Percentiles rank a stretch among this genome's conserved stretches.
Conservation (phyloP, 2,329 filamentous ascomycete species). For the Pseudopyricularia cyperi region DNA sequence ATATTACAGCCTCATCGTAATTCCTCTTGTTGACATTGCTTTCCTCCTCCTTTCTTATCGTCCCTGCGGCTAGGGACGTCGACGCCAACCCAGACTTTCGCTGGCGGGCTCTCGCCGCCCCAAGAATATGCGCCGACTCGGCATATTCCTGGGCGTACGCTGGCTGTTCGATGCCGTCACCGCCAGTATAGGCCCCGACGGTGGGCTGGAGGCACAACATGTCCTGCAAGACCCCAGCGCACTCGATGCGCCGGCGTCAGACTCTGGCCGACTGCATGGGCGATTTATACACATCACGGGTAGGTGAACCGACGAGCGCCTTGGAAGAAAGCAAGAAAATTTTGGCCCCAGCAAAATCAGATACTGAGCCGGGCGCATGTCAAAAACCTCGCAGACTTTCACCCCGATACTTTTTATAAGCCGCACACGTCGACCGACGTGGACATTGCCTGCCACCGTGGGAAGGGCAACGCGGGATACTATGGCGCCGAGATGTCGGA, state of each 20-base stretch:
- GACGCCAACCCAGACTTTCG: not conserved
- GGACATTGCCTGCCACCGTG: conserved; percentile 64
- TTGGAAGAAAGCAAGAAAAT: too few relatives aligned
- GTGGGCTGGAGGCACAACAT: conserved; percentile 6
- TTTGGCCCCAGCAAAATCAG: not conserved
- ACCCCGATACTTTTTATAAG: conserved; percentile 83
- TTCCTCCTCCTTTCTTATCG: not conserved
- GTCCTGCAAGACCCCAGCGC: conserved; percentile 6
- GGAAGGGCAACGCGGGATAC: conserved; percentile 60
- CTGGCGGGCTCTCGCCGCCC: not conserved
- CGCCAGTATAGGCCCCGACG: conserved; percentile 4
- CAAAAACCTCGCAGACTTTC: conserved; percentile 52
- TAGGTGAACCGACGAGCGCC: conserved; percentile 27
- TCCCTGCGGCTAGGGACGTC: not conserved
- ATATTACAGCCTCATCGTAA: not conserved
- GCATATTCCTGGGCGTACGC: not conserved
- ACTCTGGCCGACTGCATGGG: conserved; percentile 43
- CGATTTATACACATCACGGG: conserved; percentile 83
- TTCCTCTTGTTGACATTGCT: not conserved
- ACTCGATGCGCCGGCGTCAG: conserved; percentile 9
- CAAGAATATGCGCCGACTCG: conserved; percentile 1
- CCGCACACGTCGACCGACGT: conserved; percentile 58
- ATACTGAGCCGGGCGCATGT: conserved; percentile 5
- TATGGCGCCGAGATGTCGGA: conserved; percentile 79
- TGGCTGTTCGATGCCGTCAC: conserved; percentile 17